Evolutionary conservation across 2,329 filamentous ascomycete genomes (phyloP).

Genomic region (Fusarium sp.): DNA sequence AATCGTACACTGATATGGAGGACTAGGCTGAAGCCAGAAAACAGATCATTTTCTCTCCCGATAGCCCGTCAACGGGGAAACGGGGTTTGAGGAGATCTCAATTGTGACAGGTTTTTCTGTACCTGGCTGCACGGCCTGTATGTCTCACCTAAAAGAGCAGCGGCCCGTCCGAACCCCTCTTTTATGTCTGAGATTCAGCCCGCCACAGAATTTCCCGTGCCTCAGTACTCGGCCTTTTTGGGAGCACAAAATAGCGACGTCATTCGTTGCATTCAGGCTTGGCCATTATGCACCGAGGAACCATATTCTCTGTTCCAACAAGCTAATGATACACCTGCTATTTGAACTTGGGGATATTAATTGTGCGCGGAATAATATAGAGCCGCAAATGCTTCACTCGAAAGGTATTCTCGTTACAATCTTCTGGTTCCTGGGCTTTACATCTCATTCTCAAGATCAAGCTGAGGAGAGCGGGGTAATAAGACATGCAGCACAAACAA

Average conservation of each 20-base stretch:
- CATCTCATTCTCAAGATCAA: too few relatives aligned
- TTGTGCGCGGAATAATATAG: rapidly evolving
- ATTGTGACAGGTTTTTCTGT: neutral
- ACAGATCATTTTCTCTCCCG: rapidly evolving
- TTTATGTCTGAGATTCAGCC: neutral
- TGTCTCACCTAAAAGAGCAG: neutral
- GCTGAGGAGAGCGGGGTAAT: neutral
- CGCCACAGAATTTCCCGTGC: neutral
- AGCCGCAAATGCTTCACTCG: rapidly evolving
- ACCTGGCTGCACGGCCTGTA: neutral
- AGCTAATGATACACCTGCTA: rapidly evolving
- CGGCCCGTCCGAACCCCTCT: neutral
- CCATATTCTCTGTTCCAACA: neutral
- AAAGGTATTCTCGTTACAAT: rapidly evolving
- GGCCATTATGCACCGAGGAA: rapidly evolving
- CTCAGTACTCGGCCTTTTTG: neutral
- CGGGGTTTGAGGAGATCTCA: neutral
- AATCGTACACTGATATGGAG: rapidly evolving
- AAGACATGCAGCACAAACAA: neutral
- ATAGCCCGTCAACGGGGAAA: neutral
- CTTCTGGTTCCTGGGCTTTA: neutral
- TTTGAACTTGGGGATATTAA: rapidly evolving
- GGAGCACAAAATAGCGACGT: rapidly evolving
- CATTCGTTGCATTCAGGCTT: neutral
- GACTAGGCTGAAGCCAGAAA: rapidly evolving